Base-by-base conservation (phyloP, 225 moss, liverwort and hornwort genomes). In the Takakia lepidozioides region DNA sequence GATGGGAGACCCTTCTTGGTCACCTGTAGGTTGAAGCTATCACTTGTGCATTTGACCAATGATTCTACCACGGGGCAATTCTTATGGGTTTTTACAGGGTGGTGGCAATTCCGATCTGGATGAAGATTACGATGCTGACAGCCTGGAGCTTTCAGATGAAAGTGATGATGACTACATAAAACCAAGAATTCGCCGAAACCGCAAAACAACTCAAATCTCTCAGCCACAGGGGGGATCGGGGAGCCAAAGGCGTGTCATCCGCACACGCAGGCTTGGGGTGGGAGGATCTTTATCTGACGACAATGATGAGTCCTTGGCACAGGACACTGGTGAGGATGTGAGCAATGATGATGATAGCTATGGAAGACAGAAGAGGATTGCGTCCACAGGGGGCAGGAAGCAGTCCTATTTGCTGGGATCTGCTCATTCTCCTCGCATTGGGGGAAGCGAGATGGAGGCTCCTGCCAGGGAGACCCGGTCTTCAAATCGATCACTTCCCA, bases 291-390 rank as follows among this genome's bases (percentile, higher is more conserved):
- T 83, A 48, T 83, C 80, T 26, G 80, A 78, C 43, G 75, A 82
- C 24, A 87, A 88, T 41, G n/a, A n/a, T n/a, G 91, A 91, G 52
- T 91, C 83, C 4, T 91, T 87, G 55, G 91, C 91, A 26, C 91
- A 91, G 67, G 91, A 81, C 23, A 85, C 75, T 63, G 91, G 85
- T 44, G 63, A 87, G 65, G 82, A 75, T 56, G 63, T 72, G 55
- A 87, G 87, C 36, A 91, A 83, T 27, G 86, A 80, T 48, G 87
- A 83, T 20, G 82, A 73, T 28, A 80, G 80, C 48, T 80, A 78
- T 62, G 86, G 68, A 29, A 76, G 75, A 20, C 75, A 77, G 36
- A 85, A 81, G 48, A 75, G 63, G 66, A 34, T 61, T 47, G 64
- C 70, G 18, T 49, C 71, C 27, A 54, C 57, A 14, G 59, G 60